phyloP scores from a whole-genome alignment of 768 basidiomycete species.

The Crassisporium funariophilum region DNA sequence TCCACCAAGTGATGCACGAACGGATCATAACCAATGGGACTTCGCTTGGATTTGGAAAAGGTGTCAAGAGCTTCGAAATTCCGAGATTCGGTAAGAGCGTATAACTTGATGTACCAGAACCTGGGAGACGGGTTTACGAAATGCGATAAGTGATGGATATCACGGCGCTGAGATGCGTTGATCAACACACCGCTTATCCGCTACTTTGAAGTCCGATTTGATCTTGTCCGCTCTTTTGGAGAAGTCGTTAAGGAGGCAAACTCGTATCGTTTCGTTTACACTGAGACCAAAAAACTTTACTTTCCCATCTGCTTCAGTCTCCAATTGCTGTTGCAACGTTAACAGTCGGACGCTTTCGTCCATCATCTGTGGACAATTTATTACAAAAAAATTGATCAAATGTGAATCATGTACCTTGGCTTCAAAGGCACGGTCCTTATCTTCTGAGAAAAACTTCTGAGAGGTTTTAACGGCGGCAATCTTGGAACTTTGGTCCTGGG shows the following conservation, averaged over 20 bases:
- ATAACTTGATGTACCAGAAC: slow-evolving; percentile 92
- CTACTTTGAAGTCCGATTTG: slow-evolving; percentile 88
- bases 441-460: slow-evolving; percentile 92
- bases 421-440: slow-evolving; percentile 90
- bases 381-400: neutral
- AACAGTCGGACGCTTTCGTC: slow-evolving; percentile 84
- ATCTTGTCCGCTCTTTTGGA: slow-evolving; percentile 88
- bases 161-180: neutral
- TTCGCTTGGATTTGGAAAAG: slow-evolving; percentile 85
- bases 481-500: slow-evolving; percentile 72
- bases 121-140: slow-evolving; percentile 38
- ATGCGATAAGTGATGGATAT: neutral
- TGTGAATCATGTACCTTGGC: slow-evolving; percentile 61
- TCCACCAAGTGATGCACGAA: slow-evolving; percentile 81
- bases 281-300: slow-evolving; percentile 81
- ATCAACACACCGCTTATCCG: slow-evolving; percentile 83
- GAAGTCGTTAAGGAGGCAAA: slow-evolving; percentile 77
- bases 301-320: slow-evolving; percentile 81
- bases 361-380: slow-evolving; percentile 69
- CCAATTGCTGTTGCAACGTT: slow-evolving; percentile 80
- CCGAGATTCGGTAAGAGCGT: slow-evolving; percentile 73
- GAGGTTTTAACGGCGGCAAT: slow-evolving; percentile 76
- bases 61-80: slow-evolving; percentile 88
- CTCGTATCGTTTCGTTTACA: slow-evolving; percentile 83
- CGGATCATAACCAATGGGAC: slow-evolving; percentile 94